These are phyloP conservation scores for Priceomyces melissophilus DNA, from an alignment of 805 yeast species.

Conservation along the genomic window DNA sequence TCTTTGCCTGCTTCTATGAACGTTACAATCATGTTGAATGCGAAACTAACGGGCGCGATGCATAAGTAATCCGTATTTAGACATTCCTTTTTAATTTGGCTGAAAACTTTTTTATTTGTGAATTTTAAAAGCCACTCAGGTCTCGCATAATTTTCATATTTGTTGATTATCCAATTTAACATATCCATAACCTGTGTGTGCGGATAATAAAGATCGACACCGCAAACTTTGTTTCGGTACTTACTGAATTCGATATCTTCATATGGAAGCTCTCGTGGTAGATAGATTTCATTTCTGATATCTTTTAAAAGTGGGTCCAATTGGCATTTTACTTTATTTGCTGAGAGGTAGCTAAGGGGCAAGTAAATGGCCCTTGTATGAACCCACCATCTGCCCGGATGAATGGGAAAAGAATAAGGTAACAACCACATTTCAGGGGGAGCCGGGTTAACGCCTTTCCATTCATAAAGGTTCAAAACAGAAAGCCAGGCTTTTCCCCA, in stretches of 20 bases:
- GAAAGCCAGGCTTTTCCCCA: constrained; percentile 98
- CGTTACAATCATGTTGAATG: constrained; percentile 73
- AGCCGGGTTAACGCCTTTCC: constrained; percentile 98
- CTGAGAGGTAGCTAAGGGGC: constrained; percentile 78
- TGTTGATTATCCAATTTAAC: constrained; percentile 55
- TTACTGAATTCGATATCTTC: constrained; percentile 62
- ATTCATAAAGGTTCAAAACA: constrained; percentile 71
- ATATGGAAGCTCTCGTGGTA: constrained; percentile 46
- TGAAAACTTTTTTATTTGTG: constrained; percentile 53
- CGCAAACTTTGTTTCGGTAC: constrained; percentile 83
- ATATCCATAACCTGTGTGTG: constrained; percentile 67
- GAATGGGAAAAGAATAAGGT: constrained; percentile 78
- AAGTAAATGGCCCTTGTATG: constrained; percentile 91
- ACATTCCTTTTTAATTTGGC: constrained; percentile 68
- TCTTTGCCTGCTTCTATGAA: constrained; percentile 66
- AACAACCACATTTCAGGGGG: constrained; percentile 93
- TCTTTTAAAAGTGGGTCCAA: constrained; percentile 61
- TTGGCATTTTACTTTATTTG: constrained; percentile 52
- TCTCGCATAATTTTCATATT: constrained; percentile 69
- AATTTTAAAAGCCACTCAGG: constrained; percentile 66
- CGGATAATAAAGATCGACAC: constrained; percentile 91
- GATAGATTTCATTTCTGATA: constrained; percentile 77
- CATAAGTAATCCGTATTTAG: constrained; percentile 75
- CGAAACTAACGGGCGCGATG: constrained; percentile 93
- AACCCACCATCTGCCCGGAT: constrained; percentile 99